Conservation (phyloP, 73 alveolate genomes). For the Paramecium bursaria region DNA sequence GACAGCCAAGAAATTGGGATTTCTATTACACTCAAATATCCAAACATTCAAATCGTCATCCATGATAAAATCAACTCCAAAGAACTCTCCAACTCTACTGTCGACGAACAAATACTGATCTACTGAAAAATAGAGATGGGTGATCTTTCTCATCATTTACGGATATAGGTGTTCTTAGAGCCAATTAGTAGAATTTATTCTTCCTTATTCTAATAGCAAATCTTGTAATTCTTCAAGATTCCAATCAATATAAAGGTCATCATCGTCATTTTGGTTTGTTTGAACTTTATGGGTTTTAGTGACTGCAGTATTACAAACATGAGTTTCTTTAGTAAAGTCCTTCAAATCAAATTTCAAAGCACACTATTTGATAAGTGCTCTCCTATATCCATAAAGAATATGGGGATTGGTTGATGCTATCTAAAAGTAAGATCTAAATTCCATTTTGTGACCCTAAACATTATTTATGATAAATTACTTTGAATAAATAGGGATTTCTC, state of each 20-base stretch:
- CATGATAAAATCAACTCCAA: conserved; percentile 56
- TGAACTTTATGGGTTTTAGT: conserved; percentile 44
- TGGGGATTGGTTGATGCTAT: conserved; percentile 59
- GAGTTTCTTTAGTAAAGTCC: conserved; percentile 54
- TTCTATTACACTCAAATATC: conserved; percentile 62
- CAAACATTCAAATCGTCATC: conserved; percentile 48
- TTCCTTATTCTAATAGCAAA: conserved; percentile 22
- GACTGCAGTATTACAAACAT: conserved; percentile 57
- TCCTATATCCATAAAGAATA: conserved; percentile 39
- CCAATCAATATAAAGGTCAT: conserved; percentile 53
- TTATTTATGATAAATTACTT: no score
- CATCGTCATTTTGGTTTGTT: conserved; percentile 9
- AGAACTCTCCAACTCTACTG: conserved; percentile 55
- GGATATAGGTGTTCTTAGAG: conserved; percentile 9
- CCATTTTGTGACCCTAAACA: conserved; percentile 60
- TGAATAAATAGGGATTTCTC: conserved; percentile 41
- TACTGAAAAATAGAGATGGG: conserved; percentile 46
- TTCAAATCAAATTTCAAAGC: conserved; percentile 48
- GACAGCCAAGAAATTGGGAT: conserved; percentile 52
- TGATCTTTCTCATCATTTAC: conserved; percentile 35
- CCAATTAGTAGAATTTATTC: conserved; percentile 25
- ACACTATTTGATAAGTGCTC: conserved; percentile 45
- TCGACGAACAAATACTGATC: conserved; percentile 26
- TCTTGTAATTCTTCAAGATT: conserved; percentile 58
- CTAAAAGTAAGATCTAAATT: conserved; percentile 55